These are phyloP conservation scores for Aureobasidium uvarum DNA, from an alignment of 2,329 filamentous ascomycete species.

Conservation along the genomic window DNA sequence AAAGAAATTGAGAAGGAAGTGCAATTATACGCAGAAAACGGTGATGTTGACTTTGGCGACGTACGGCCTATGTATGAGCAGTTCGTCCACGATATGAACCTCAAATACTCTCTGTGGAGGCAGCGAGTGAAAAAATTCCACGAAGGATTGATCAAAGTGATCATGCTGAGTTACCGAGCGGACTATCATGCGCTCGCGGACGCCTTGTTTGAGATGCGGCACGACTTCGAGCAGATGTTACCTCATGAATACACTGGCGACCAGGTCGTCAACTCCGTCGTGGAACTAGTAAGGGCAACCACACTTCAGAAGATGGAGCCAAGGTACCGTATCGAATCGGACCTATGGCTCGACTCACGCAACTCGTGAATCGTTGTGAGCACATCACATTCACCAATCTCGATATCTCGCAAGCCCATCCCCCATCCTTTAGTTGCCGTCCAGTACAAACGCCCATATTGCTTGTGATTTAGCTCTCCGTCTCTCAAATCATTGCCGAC, in stretches of 20 bases:
- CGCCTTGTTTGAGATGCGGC: not conserved
- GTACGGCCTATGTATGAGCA: not conserved
- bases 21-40: not conserved
- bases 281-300: not conserved
- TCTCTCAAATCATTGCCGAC: too few species aligned
- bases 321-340: not conserved
- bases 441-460: too few species aligned
- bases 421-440: too few species aligned
- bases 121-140: conserved; percentile 8
- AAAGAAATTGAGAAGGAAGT: not conserved
- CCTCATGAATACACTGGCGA: not conserved
- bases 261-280: not conserved
- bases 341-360: not conserved
- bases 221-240: not conserved
- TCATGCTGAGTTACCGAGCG: not conserved
- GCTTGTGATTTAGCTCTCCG: too few species aligned
- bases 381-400: too few species aligned
- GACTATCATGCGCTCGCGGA: not conserved
- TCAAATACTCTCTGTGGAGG: not conserved
- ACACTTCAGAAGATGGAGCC: not conserved
- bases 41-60: too few species aligned
- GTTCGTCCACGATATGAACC: not conserved
- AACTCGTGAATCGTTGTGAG: too few species aligned
- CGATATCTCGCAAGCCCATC: too few species aligned
- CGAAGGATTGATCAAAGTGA: not conserved